phyloP scores from a whole-genome alignment of 2,329 filamentous ascomycete genomes.

The Fonsecaea pugnacius region DNA sequence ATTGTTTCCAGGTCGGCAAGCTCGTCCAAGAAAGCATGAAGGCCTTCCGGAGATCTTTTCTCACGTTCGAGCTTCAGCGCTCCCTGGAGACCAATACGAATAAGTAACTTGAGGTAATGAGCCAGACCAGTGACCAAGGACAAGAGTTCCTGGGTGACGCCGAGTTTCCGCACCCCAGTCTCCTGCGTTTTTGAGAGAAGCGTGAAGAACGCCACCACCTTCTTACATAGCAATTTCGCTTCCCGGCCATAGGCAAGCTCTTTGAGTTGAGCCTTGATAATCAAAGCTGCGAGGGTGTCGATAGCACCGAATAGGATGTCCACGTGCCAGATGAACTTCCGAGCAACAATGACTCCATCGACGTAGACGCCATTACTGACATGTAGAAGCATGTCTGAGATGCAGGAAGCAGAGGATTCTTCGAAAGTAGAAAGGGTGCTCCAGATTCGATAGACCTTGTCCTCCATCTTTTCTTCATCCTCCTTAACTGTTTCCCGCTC shows the following conservation, averaged over 20 bases:
- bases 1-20: constrained; percentile 80
- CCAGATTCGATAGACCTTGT: constrained; percentile 98
- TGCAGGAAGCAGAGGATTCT: constrained; percentile 95
- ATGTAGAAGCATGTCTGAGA: constrained; percentile 97
- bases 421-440: constrained; percentile 96
- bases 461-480: constrained; percentile 92
- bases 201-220: constrained; percentile 97
- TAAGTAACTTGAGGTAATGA: constrained; percentile 96
- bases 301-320: constrained; percentile 89
- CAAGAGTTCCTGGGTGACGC: constrained; percentile 97
- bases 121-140: constrained; percentile 94
- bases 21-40: constrained; percentile 82
- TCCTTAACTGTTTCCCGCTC: constrained; percentile 76
- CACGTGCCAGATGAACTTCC: constrained; percentile 94
- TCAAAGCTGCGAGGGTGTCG: constrained; percentile 77
- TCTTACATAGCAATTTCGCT: constrained; percentile 99
- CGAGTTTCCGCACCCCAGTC: constrained; percentile 83
- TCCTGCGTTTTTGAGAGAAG: constrained; percentile 94
- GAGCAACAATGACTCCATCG: constrained; percentile 91
- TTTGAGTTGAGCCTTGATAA: constrained; percentile 72
- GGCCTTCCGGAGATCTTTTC: constrained; percentile 70
- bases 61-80: constrained; percentile 90
- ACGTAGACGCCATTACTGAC: constrained; percentile 97
- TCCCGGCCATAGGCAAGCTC: constrained; percentile 90
- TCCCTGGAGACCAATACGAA: constrained; percentile 93